Evolutionary conservation across 2,329 filamentous ascomycete species (phyloP).

Genomic region (Aureobasidium sp.): DNA sequence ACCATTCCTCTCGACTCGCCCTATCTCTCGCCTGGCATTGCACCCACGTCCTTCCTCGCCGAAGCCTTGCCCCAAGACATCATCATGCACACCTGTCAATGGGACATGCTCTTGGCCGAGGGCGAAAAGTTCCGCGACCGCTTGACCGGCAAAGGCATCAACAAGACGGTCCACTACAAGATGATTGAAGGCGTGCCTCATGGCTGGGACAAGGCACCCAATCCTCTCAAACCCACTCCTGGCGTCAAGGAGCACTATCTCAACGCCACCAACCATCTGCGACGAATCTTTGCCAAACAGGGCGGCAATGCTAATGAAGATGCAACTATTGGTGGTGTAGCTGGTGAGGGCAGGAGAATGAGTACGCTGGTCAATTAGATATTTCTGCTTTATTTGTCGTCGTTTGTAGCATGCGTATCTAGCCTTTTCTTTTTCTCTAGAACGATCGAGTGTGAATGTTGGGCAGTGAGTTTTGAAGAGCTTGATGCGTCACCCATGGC

Average conservation of each 20-base stretch:
- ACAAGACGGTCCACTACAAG: constrained; percentile 52
- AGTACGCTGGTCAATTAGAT: constrained; percentile 10
- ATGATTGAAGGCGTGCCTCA: constrained; percentile 55
- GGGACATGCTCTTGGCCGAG: constrained; percentile 60
- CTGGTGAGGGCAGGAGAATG: constrained; percentile 8
- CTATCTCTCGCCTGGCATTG: constrained; percentile 53
- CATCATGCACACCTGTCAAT: constrained; percentile 57
- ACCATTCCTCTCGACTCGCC: constrained; percentile 48
- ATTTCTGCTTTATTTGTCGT: not conserved
- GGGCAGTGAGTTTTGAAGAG: too few relatives aligned
- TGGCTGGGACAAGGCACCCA: constrained; percentile 61
- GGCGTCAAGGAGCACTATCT: constrained; percentile 49
- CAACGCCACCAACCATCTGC: constrained; percentile 47
- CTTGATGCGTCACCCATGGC: too few relatives aligned
- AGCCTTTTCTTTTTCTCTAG: not conserved
- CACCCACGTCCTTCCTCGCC: constrained; percentile 46
- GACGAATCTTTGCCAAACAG: constrained; percentile 33
- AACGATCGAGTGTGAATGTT: too few relatives aligned
- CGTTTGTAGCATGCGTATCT: not conserved
- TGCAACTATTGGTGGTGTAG: not conserved
- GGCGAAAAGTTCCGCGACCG: constrained; percentile 56
- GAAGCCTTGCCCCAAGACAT: constrained; percentile 51
- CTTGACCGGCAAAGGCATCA: constrained; percentile 32
- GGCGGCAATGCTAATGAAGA: not conserved
- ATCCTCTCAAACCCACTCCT: constrained; percentile 47